Percentiles rank a stretch among this genome's conserved stretches.
Evolutionary conservation across 495 filamentous ascomycete species (phyloP).

Genomic region (Cairneyella variabilis): DNA sequence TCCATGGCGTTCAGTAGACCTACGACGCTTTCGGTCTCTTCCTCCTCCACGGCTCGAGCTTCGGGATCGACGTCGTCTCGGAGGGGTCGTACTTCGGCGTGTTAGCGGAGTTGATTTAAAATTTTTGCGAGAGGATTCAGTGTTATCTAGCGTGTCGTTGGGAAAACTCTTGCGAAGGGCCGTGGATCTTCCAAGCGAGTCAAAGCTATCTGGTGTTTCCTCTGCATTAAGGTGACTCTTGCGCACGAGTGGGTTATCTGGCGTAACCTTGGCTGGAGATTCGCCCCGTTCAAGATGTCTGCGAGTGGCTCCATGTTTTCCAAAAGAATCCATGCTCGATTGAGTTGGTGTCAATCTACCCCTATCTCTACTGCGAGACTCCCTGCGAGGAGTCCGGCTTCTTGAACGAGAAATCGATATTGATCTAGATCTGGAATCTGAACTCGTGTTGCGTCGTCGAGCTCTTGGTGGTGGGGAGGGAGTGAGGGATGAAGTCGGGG

Average conservation of each 20-base stretch:
- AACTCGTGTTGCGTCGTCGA: slow-evolving; percentile 25
- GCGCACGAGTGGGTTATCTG: too few relatives aligned
- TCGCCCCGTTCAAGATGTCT: slow-evolving; percentile 23
- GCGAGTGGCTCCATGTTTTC: slow-evolving; percentile 9
- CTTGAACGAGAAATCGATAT: slow-evolving; percentile 15
- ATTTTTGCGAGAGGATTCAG: too few relatives aligned
- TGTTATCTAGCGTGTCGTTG: too few relatives aligned
- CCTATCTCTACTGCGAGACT: slow-evolving; percentile 16
- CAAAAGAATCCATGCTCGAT: slow-evolving; percentile 5
- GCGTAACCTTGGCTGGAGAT: too few relatives aligned
- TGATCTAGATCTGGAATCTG: slow-evolving; percentile 31
- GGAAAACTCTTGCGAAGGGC: too few relatives aligned
- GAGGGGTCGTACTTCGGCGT: slow-evolving; percentile 27
- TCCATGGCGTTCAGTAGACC: slow-evolving; percentile 49
- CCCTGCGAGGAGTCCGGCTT: slow-evolving; percentile 21
- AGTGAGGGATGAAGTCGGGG: slow-evolving; percentile 23
- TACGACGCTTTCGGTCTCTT: slow-evolving; percentile 44
- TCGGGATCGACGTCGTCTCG: slow-evolving; percentile 37
- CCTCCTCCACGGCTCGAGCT: slow-evolving; percentile 33
- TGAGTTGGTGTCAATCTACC: slow-evolving; percentile 5
- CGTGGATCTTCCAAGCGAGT: too few relatives aligned
- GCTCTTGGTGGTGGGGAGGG: slow-evolving; percentile 28
- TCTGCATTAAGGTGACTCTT: too few relatives aligned
- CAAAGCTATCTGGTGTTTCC: too few relatives aligned
- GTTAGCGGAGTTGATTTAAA: too few relatives aligned